These are phyloP conservation scores for Coniella vitis DNA, from an alignment of 2,329 filamentous ascomycete species.

Conservation along the genomic window DNA sequence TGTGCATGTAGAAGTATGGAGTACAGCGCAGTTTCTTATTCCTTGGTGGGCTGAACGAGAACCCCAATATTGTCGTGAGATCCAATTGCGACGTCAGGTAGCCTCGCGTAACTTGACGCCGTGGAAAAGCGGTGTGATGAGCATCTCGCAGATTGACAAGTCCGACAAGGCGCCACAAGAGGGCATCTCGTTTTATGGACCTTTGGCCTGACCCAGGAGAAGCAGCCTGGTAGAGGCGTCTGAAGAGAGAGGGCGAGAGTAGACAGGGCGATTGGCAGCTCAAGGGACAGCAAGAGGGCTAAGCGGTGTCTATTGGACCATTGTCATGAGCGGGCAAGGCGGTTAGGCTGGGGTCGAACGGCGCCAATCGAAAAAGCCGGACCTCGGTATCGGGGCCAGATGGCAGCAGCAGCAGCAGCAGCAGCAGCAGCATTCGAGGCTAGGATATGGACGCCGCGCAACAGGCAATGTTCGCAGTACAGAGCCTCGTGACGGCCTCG, in stretches of 20 bases:
- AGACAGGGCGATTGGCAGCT: conserved; percentile 2
- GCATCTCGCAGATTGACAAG: neutral
- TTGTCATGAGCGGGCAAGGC: neutral
- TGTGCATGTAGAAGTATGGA: too few relatives aligned
- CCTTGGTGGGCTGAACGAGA: too few relatives aligned
- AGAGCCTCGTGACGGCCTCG: conserved; percentile 1
- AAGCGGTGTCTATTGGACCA: neutral
- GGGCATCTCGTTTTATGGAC: neutral
- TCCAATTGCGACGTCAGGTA: conserved; percentile 4
- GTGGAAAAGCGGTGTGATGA: conserved; percentile 12
- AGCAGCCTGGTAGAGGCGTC: neutral
- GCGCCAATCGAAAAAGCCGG: conserved; percentile 3
- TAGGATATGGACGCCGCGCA: neutral
- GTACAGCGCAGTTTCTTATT: too few relatives aligned
- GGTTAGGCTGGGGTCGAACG: neutral
- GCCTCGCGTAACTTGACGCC: neutral
- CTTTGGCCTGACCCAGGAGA: neutral
- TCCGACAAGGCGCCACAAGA: conserved; percentile 1
- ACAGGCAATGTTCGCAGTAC: neutral
- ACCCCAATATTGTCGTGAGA: neutral
- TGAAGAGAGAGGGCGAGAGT: neutral
- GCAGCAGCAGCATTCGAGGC: neutral
- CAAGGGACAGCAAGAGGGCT: neutral
- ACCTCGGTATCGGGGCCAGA: neutral
- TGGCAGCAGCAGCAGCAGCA: neutral